phyloP scores from a whole-genome alignment of 768 basidiomycete species.

The Lentinula edodes region DNA sequence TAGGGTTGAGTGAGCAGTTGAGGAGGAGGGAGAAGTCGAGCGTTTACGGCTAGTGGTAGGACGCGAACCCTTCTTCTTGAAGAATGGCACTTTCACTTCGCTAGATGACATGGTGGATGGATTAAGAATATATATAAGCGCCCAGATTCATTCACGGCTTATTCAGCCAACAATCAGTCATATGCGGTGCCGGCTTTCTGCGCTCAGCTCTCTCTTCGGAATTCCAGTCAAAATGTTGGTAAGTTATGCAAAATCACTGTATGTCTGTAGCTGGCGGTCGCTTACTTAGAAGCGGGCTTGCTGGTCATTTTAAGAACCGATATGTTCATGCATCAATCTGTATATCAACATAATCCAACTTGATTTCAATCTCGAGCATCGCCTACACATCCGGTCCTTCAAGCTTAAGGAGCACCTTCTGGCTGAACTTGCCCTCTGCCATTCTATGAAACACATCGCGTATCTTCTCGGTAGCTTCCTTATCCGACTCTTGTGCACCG shows the following conservation, averaged over 20 bases:
- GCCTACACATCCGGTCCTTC: slow-evolving; percentile 14
- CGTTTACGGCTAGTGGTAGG: slow-evolving; percentile 75
- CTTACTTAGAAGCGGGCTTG: too few relatives aligned
- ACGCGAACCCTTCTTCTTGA: slow-evolving; percentile 79
- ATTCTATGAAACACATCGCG: slow-evolving; percentile 41
- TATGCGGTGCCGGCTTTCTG: too few relatives aligned
- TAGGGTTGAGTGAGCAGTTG: slow-evolving; percentile 20
- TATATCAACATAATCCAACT: too few relatives aligned
- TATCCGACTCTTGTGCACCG: slow-evolving; percentile 26
- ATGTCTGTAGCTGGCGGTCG: too few relatives aligned
- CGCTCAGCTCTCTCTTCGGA: too few relatives aligned
- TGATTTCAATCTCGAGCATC: neutral
- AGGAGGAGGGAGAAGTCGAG: slow-evolving; percentile 54
- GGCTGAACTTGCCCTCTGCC: slow-evolving; percentile 30
- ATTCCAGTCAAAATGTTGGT: too few relatives aligned
- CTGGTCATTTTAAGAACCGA: too few relatives aligned
- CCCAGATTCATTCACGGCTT: neutral
- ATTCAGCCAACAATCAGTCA: neutral
- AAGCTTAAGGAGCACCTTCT: slow-evolving; percentile 37
- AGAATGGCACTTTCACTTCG: slow-evolving; percentile 69
- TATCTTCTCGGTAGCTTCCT: slow-evolving; percentile 38
- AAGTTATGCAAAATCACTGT: too few relatives aligned
- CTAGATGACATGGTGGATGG: slow-evolving; percentile 34
- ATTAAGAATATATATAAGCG: neutral
- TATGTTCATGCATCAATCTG: neutral